A percentile compares a stretch with the other conserved stretches of the same genome.
These are phyloP conservation scores for Ceratocystiopsis minuta DNA, from an alignment of 2,329 filamentous ascomycete genomes.

Conservation along the genomic window DNA sequence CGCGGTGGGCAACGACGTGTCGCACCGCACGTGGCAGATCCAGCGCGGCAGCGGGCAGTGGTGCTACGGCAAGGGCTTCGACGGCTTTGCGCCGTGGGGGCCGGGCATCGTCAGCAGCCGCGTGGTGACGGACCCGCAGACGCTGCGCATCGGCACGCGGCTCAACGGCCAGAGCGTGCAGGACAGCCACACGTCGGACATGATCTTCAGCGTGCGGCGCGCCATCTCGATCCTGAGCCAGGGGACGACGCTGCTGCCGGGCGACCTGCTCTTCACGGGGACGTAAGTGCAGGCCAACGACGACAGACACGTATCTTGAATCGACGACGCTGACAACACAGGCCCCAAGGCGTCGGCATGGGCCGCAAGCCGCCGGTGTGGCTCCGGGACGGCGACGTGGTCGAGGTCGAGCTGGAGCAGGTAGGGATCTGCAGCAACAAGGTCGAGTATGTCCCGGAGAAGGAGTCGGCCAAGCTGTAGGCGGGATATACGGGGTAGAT, in stretches of 20 bases:
- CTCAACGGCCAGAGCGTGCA: constrained; percentile 42
- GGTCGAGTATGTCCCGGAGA: constrained; percentile 21
- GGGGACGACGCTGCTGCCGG: constrained; percentile 44
- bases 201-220: constrained; percentile 44
- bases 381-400: constrained; percentile 51
- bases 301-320: too few species aligned
- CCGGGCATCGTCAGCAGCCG: constrained; percentile 47
- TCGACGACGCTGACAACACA: too few species aligned
- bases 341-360: constrained; percentile 51
- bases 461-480: constrained; percentile 13
- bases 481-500: too few species aligned
- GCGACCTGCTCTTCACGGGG: constrained; percentile 49
- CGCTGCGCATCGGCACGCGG: constrained; percentile 35
- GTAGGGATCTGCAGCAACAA: constrained; percentile 43
- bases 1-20: constrained; percentile 61
- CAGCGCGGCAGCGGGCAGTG: constrained; percentile 51
- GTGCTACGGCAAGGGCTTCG: constrained; percentile 56
- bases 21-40: constrained; percentile 60
- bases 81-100: constrained; percentile 58
- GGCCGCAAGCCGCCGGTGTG: constrained; percentile 47
- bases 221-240: constrained; percentile 41
- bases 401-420: constrained; percentile 48
- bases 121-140: constrained; percentile 38
- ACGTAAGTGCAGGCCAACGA: constrained; percentile 18
- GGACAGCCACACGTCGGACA: constrained; percentile 38